These are phyloP conservation scores for Akanthomyces dipterigenus DNA, from an alignment of 2,329 filamentous ascomycete genomes.

Conservation along the genomic window DNA sequence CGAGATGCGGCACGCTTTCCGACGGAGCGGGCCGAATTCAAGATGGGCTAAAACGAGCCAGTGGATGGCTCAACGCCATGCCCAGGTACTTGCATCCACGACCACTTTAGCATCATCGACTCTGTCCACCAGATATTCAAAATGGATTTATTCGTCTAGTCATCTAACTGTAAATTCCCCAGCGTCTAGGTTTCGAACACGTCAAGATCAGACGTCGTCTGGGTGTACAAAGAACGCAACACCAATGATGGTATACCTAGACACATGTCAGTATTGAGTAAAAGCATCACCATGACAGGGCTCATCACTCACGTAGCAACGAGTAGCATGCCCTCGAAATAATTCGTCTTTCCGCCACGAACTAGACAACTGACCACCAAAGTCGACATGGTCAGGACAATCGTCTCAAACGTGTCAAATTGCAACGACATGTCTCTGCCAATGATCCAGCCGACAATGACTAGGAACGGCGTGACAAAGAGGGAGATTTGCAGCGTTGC, in stretches of 20 bases:
- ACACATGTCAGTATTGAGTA: not conserved
- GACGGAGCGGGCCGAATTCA: constrained; percentile 1
- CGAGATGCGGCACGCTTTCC: not conserved
- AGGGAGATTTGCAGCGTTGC: constrained; percentile 17
- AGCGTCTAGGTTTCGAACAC: too few relatives aligned
- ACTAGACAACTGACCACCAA: constrained; percentile 16
- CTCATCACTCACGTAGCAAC: constrained; percentile 13
- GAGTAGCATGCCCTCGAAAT: constrained; percentile 16
- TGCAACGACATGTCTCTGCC: constrained; percentile 14
- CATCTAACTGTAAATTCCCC: not conserved
- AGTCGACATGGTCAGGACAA: constrained; percentile 16
- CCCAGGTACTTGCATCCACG: not conserved
- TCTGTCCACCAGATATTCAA: not conserved
- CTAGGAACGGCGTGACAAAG: constrained; percentile 16
- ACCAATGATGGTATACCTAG: constrained; percentile 9
- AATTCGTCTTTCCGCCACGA: constrained; percentile 15
- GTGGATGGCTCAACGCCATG: not conserved
- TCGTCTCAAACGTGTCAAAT: constrained; percentile 16
- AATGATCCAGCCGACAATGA: constrained; percentile 14
- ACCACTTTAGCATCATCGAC: not conserved
- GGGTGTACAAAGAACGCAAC: constrained; percentile 9
- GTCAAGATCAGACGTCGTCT: not conserved
- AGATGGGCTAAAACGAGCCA: not conserved
- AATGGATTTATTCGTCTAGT: not conserved
- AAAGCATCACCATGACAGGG: too few relatives aligned